A percentile compares a stretch with the other conserved stretches of the same genome.
phyloP scores from a whole-genome alignment of 2,329 filamentous ascomycete genomes.

The Claviceps sp. region DNA sequence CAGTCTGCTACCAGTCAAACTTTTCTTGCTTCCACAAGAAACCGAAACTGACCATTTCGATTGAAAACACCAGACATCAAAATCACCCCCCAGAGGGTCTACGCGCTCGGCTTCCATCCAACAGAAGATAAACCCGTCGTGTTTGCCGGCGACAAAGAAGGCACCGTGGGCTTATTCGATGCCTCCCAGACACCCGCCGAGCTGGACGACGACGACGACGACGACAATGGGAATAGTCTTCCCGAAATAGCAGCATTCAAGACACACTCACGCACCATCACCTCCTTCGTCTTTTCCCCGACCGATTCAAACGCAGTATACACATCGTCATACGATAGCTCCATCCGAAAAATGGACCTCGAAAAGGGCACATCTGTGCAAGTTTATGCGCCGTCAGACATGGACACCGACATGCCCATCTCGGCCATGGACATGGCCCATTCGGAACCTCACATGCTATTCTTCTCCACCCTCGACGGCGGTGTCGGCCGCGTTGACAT shows the following conservation, averaged over 20 bases:
- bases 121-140: conserved; percentile 74
- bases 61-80: conserved; percentile 57
- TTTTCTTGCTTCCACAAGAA: too few species aligned
- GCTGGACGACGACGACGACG: conserved; percentile 52
- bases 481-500: conserved; percentile 70
- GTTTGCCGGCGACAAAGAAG: conserved; percentile 90
- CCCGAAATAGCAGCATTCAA: conserved; percentile 85
- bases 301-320: conserved; percentile 63
- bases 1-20: too few species aligned
- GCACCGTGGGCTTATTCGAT: conserved; percentile 82
- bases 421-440: conserved; percentile 71
- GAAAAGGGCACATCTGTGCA: conserved; percentile 67
- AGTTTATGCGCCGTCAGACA: conserved; percentile 61
- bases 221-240: conserved; percentile 45
- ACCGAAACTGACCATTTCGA: too few species aligned
- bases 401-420: conserved; percentile 60
- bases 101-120: conserved; percentile 80
- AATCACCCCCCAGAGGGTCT: conserved; percentile 76
- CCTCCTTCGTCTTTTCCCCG: conserved; percentile 66
- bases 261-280: conserved; percentile 77
- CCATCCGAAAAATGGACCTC: conserved; percentile 76
- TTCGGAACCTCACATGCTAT: conserved; percentile 57
- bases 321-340: conserved; percentile 84
- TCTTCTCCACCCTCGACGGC: conserved; percentile 80
- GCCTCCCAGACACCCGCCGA: conserved; percentile 57